Percentiles rank a stretch among this genome's conserved stretches.
Evolutionary conservation across 345 rosid species (phyloP).

Genomic region (Eucalyptus microcorys): DNA sequence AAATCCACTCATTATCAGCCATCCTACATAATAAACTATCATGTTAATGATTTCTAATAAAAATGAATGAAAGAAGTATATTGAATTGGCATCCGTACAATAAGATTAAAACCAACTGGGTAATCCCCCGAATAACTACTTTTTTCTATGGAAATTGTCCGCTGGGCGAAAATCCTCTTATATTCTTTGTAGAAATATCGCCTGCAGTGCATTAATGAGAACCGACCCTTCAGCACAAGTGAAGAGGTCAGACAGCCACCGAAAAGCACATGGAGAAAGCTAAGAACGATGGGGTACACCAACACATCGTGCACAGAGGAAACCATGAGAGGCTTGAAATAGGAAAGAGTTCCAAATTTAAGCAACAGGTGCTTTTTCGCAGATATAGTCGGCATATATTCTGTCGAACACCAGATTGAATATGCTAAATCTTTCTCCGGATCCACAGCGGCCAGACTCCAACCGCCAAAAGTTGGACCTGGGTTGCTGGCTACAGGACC

Average conservation of each 20-base stretch:
- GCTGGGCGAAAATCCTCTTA: background rate
- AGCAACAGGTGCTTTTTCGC: background rate
- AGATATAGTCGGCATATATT: background rate
- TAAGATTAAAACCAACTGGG: fast-evolving
- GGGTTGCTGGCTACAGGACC: background rate
- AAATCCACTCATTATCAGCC: fast-evolving
- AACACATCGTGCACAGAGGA: background rate
- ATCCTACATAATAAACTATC: background rate
- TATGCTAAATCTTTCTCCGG: background rate
- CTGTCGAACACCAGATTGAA: background rate
- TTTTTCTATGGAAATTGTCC: background rate
- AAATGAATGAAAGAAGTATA: background rate
- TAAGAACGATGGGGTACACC: background rate
- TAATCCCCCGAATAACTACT: background rate
- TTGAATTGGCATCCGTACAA: fast-evolving
- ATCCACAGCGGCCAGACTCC: background rate
- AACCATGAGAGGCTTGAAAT: background rate
- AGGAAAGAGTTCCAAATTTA: background rate
- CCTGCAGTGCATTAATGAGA: background rate
- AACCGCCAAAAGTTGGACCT: background rate
- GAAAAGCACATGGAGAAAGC: background rate
- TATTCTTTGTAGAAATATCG: background rate
- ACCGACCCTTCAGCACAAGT: background rate
- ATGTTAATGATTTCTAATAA: background rate
- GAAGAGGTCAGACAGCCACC: background rate